Evolutionary conservation across 2,329 filamentous ascomycete species (phyloP), one percentile per base, ranked within the genome.

Genomic region (Alternaria rosae): DNA sequence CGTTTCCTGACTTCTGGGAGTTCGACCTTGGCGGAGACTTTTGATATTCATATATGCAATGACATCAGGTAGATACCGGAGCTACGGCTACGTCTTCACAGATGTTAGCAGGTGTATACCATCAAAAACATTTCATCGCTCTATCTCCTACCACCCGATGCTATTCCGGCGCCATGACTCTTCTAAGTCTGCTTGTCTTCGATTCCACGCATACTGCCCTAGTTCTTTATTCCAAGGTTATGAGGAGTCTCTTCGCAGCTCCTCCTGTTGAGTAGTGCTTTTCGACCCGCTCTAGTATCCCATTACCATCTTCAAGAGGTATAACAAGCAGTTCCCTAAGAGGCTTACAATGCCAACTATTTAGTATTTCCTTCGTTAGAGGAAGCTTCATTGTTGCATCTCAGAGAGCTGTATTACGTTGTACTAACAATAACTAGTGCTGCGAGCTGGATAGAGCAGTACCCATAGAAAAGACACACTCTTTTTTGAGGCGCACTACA

Each of bases 1-100:
- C 64, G 3, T 77, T 76, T 43, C 72, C 76, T 0, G 76, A 78
- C 48, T 78, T 78, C 61, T 78, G 76, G 76, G 68, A 66, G 3
- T 79, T 77, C 54, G 76, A 78, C 47, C 61, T 79, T 6, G 71
- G 68, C 38, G 75, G 70, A 6, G 72, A 74, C 11, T 73, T 75
- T 38, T 78, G 55, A 67, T 41, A 17, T 35, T 38, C 35, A 25
- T 12, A n/a, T 23, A n/a, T n/a, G n/a, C 28, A 50, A 28, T 11
- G 17, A 50, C 28, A 2, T 20, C 26, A 20, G 26, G 15, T 38
- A 38, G 35, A 38, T 3, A 38, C 35, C 35, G 35, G 15, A 38
- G 35, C 35, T 38, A 38, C 17, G 17, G 17, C 35, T 38, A 38
- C 35, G 35, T 38, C 35, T 38, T 38, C 35, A n/a, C 35, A 38